phyloP scores from a whole-genome alignment of 768 basidiomycete species.

The Lactifluus echinatus region DNA sequence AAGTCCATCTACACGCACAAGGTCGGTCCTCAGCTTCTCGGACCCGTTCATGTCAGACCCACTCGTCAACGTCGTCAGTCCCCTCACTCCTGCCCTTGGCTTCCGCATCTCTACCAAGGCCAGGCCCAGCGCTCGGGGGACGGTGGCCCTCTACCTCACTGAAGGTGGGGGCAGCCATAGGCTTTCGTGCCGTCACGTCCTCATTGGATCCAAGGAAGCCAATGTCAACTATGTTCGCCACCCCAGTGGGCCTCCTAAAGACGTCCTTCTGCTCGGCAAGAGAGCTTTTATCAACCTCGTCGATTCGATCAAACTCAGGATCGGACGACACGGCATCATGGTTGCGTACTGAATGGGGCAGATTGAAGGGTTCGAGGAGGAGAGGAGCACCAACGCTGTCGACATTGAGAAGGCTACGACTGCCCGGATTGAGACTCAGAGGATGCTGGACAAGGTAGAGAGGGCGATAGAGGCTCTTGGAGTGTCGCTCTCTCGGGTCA shows the following conservation, averaged over 20 bases:
- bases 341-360: conserved; percentile 21
- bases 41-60: conserved; percentile 26
- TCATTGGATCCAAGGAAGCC: conserved; percentile 23
- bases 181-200: conserved; percentile 27
- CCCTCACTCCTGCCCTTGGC: conserved; percentile 30
- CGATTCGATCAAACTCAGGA: conserved; percentile 26
- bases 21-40: conserved; percentile 29
- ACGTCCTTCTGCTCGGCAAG: conserved; percentile 29
- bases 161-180: conserved; percentile 28
- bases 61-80: conserved; percentile 26
- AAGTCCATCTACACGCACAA: conserved; percentile 25
- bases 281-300: conserved; percentile 25
- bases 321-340: conserved; percentile 20
- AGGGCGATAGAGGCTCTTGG: conserved; percentile 22
- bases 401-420: conserved; percentile 7
- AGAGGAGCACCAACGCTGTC: conserved; percentile 2
- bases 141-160: conserved; percentile 30
- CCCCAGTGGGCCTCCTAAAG: conserved; percentile 24
- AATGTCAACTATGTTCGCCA: conserved; percentile 25
- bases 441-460: conserved; percentile 19
- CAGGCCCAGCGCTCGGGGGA: conserved; percentile 28
- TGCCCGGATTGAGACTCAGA: conserved; percentile 10
- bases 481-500: conserved; percentile 21
- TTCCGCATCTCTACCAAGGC: conserved; percentile 29
- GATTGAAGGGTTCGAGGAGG: conserved; percentile 22